phyloP scores from a whole-genome alignment of 2,329 filamentous ascomycete genomes.

The Ampelomyces quisqualis region DNA sequence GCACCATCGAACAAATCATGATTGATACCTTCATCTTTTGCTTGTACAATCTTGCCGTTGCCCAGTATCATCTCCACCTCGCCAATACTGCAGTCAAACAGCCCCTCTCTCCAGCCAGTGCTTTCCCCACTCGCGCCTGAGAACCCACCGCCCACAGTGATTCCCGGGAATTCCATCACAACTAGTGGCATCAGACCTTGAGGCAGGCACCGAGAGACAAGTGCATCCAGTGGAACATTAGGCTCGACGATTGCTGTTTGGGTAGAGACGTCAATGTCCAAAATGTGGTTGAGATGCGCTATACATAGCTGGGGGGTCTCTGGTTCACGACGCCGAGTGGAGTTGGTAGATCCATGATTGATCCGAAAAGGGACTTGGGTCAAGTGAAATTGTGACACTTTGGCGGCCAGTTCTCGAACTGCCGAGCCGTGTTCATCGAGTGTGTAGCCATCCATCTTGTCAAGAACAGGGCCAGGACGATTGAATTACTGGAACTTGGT shows the following conservation, averaged over 20 bases:
- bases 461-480: background rate
- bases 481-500: background rate
- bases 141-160: conserved; percentile 65
- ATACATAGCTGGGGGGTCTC: conserved; percentile 56
- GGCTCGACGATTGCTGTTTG: conserved; percentile 63
- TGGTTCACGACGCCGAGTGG: conserved; percentile 47
- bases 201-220: conserved; percentile 56
- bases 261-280: conserved; percentile 55
- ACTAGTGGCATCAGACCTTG: conserved; percentile 60
- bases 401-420: conserved; percentile 46
- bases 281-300: conserved; percentile 59
- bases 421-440: conserved; percentile 3
- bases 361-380: conserved; percentile 47
- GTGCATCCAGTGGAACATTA: conserved; percentile 64
- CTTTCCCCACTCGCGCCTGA: conserved; percentile 65
- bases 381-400: conserved; percentile 49
- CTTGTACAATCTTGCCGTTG: conserved; percentile 55
- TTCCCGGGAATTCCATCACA: conserved; percentile 67
- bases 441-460: conserved; percentile 5
- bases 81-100: conserved; percentile 60
- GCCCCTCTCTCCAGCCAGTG: conserved; percentile 64
- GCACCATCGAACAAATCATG: conserved; percentile 63
- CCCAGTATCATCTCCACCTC: conserved; percentile 63
- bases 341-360: conserved; percentile 56
- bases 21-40: conserved; percentile 47